Evolutionary conservation across 2,329 filamentous ascomycete species (phyloP).

Genomic region (Alternaria viburni): DNA sequence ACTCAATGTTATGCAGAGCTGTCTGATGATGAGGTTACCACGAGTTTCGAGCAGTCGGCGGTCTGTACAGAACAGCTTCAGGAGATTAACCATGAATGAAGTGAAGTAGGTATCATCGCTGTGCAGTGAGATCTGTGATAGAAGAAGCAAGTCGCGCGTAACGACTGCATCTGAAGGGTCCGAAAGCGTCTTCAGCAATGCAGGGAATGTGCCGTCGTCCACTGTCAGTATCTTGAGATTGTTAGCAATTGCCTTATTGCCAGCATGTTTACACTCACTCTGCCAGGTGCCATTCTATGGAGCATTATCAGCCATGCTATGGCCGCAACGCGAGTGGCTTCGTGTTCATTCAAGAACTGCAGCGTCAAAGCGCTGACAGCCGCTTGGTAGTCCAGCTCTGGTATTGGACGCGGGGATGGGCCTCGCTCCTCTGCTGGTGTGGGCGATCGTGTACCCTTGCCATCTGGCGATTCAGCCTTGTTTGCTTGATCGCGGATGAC

Average conservation of each 20-base stretch:
- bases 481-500: conserved; percentile 42
- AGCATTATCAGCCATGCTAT: conserved; percentile 98
- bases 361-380: conserved; percentile 92
- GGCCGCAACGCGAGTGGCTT: conserved; percentile 91
- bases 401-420: conserved; percentile 51
- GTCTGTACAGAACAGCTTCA: conserved; percentile 95
- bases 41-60: conserved; percentile 87
- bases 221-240: conserved; percentile 70
- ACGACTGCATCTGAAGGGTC: conserved; percentile 96
- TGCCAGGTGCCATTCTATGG: conserved; percentile 90
- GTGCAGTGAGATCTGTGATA: conserved; percentile 95
- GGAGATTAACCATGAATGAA: conserved; percentile 95
- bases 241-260: conserved; percentile 4
- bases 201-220: conserved; percentile 96
- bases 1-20: conserved; percentile 90
- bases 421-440: conserved; percentile 55
- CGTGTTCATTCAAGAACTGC: conserved; percentile 94
- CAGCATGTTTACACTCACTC: conserved; percentile 68
- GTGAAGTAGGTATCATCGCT: conserved; percentile 98
- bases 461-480: conserved; percentile 35
- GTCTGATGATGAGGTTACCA: conserved; percentile 94
- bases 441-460: conserved; percentile 44
- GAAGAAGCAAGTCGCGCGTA: conserved; percentile 87
- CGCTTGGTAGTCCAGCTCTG: conserved; percentile 92
- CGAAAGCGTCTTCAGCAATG: conserved; percentile 91